Evolutionary conservation across 805 yeast genomes (phyloP).

Genomic region (Zygoascus flipseniorum): DNA sequence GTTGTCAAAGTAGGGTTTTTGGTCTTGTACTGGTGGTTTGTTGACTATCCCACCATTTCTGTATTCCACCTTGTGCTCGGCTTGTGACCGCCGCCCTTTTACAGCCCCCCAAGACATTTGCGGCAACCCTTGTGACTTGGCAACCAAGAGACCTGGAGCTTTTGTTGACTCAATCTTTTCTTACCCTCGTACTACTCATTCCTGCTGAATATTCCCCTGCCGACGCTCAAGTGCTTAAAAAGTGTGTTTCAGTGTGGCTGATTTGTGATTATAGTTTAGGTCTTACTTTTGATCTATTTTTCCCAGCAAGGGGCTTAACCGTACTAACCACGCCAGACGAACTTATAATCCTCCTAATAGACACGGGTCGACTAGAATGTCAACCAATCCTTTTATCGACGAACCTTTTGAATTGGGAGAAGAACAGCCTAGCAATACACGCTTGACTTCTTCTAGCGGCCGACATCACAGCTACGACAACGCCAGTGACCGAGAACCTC

Average conservation of each 20-base stretch:
- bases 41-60: too few relatives aligned
- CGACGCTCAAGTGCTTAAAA: background rate
- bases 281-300: background rate
- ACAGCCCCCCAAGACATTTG: too few relatives aligned
- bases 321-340: conserved; percentile 1
- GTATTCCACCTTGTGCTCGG: too few relatives aligned
- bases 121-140: too few relatives aligned
- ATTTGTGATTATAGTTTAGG: background rate
- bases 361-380: conserved; percentile 12
- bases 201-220: background rate
- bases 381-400: conserved; percentile 21
- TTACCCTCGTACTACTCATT: too few relatives aligned
- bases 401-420: background rate
- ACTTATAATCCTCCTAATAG: conserved; percentile 8
- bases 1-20: too few relatives aligned
- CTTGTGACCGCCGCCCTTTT: too few relatives aligned
- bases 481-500: background rate
- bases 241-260: background rate
- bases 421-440: background rate
- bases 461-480: background rate
- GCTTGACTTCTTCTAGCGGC: background rate
- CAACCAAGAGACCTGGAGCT: too few relatives aligned
- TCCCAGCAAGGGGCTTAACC: background rate
- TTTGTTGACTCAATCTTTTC: too few relatives aligned
- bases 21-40: too few relatives aligned